A percentile compares a stretch with the other conserved stretches of the same genome.
These are phyloP conservation scores for Camillea tinctor DNA, from an alignment of 2,329 filamentous ascomycete genomes.

Conservation along the genomic window DNA sequence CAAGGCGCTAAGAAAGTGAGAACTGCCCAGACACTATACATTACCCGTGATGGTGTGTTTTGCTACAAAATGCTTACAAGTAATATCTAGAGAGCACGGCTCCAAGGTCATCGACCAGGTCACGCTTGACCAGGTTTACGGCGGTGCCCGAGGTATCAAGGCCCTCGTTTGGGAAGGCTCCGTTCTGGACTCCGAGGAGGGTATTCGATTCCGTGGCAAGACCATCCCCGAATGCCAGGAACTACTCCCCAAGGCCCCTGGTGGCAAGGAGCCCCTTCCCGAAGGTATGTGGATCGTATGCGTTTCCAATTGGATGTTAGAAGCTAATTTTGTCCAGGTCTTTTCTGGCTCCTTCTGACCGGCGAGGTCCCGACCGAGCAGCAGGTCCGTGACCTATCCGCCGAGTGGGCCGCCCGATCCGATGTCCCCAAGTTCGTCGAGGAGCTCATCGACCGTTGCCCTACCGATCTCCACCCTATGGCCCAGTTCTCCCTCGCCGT, in stretches of 20 bases:
- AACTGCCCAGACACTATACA: too few species aligned
- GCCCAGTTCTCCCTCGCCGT: slow-evolving; percentile 98
- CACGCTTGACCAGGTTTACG: slow-evolving; percentile 98
- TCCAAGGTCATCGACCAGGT: slow-evolving; percentile 96
- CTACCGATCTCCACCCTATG: slow-evolving; percentile 98
- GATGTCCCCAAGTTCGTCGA: slow-evolving; percentile 97
- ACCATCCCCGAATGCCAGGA: slow-evolving; percentile 99
- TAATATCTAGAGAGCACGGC: slow-evolving; percentile 74
- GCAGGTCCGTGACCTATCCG: slow-evolving; percentile 96
- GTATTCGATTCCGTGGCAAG: slow-evolving; percentile 98
- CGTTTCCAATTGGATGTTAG: not conserved
- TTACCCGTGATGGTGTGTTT: slow-evolving; percentile 12
- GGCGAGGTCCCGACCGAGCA: slow-evolving; percentile 97
- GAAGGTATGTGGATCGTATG: slow-evolving; percentile 60
- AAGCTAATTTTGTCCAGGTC: slow-evolving; percentile 45
- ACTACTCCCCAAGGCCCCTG: slow-evolving; percentile 93
- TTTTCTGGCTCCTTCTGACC: slow-evolving; percentile 99
- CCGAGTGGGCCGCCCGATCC: slow-evolving; percentile 97
- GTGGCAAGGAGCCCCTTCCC: slow-evolving; percentile 93
- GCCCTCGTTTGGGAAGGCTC: slow-evolving; percentile 98
- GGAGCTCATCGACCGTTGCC: slow-evolving; percentile 99
- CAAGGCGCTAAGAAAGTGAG: slow-evolving; percentile 96
- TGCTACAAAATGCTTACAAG: slow-evolving; percentile 25
- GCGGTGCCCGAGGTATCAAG: slow-evolving; percentile 98
- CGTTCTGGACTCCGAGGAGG: slow-evolving; percentile 96